Evolutionary conservation across 768 basidiomycete genomes (phyloP), one percentile per base, ranked within the genome.

Genomic region (Russula griseocarnosa): DNA sequence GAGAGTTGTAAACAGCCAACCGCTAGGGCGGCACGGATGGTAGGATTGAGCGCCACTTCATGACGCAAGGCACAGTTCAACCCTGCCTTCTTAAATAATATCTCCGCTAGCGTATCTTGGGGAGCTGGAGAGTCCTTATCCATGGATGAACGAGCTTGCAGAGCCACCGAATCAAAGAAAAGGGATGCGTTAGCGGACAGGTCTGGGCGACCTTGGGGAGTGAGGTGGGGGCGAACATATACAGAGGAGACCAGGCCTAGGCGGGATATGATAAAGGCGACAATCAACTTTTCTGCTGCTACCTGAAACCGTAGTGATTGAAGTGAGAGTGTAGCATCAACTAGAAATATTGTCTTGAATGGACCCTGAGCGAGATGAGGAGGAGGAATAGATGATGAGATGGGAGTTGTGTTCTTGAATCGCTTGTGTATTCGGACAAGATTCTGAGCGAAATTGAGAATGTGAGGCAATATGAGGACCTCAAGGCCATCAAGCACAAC

Each of bases 221-320:
- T 55, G 73, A 70, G 55, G 67, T 66, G 66, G 57, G 66, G 63
- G 47, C 76, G 71, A 24, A 28, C 26, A 34, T 57, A 57, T 18
- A 38, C 54, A n/a, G 65, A 78, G 6, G 79, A 78, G 11, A 74
- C 72, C 46, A 75, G 70, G 58, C 76, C 78, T 11, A 82, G 63
- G 14, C 72, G 73, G 3, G 77, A 73, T 28, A 82, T 70, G 18
- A 81, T 81, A 60, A 86, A 79, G 58, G 87, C 88, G 60, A 89
- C 81, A 20, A 83, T 76, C 32, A 92, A 76, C 69, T 85, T 90
- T 70, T 87, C 86, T 8, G 88, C 87, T 6, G 82, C 85, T 9
- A 87, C 87, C 60, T 80, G 82, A n/a, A 88, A 69, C 30, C 77
- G 78, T 49, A 87, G 66, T 9, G 71, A 76, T 8, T 74, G 76